Evolutionary conservation across 768 basidiomycete genomes (phyloP).

Genomic region (Pleurotus giganteus): DNA sequence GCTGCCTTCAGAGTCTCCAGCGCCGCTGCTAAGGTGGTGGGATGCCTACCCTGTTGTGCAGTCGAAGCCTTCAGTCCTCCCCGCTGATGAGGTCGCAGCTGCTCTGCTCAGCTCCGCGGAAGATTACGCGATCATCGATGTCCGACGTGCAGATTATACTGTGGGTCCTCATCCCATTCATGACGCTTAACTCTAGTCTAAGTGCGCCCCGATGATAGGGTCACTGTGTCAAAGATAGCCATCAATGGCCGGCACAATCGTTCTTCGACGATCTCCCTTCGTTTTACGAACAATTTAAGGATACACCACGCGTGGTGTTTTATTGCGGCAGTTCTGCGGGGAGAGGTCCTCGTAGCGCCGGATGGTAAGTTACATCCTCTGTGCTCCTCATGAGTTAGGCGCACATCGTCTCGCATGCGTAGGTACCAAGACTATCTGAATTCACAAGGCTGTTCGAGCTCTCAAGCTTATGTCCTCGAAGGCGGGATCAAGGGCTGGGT

Average conservation of each 20-base stretch:
- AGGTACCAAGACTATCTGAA: conserved; percentile 54
- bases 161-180: conserved; percentile 29
- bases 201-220: conserved; percentile 29
- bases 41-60: conserved; percentile 46
- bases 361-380: conserved; percentile 37
- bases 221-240: conserved; percentile 51
- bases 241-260: conserved; percentile 46
- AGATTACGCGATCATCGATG: conserved; percentile 47
- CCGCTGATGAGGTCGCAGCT: conserved; percentile 35
- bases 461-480: conserved; percentile 37
- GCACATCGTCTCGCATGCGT: neutral
- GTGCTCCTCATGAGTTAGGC: neutral
- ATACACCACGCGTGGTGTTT: conserved; percentile 45
- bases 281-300: conserved; percentile 40
- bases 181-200: neutral
- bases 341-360: conserved; percentile 52
- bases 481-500: conserved; percentile 47
- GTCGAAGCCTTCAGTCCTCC: conserved; percentile 29
- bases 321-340: conserved; percentile 53
- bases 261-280: conserved; percentile 43
- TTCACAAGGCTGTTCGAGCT: conserved; percentile 22
- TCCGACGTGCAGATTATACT: conserved; percentile 43
- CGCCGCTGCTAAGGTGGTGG: conserved; percentile 45
- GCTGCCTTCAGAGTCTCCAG: conserved; percentile 2
- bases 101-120: conserved; percentile 23